These are phyloP conservation scores for Botrytis porri DNA, from an alignment of 2,329 filamentous ascomycete species.

Conservation along the genomic window DNA sequence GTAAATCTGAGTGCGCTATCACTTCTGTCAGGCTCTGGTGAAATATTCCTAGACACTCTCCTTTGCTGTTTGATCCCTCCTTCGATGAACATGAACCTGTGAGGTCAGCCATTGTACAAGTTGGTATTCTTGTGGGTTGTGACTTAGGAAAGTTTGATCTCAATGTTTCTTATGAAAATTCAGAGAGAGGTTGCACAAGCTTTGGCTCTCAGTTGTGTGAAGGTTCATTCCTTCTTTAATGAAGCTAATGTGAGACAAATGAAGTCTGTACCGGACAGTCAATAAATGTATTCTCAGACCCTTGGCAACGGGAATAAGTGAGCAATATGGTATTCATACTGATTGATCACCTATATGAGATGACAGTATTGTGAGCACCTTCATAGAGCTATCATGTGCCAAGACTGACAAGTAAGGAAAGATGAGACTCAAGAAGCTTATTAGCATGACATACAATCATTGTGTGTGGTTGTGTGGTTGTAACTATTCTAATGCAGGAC, in stretches of 20 bases:
- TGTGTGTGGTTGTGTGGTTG: not conserved
- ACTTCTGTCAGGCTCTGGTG: slow-evolving; percentile 52
- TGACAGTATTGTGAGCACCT: not conserved
- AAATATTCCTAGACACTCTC: slow-evolving; percentile 57
- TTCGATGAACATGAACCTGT: no score
- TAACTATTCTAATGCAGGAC: slow-evolving; percentile 5
- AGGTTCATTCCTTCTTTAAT: not conserved
- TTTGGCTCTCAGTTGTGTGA: not conserved
- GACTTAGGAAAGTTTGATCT: not conserved
- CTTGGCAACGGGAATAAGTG: not conserved
- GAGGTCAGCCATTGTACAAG: not conserved
- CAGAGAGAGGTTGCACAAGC: not conserved
- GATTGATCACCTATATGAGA: not conserved
- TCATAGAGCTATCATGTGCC: not conserved
- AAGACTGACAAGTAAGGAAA: not conserved
- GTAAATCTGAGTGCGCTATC: slow-evolving; percentile 21
- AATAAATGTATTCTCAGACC: not conserved
- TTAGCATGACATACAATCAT: not conserved
- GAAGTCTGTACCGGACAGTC: not conserved
- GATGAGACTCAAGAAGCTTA: not conserved
- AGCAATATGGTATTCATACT: not conserved
- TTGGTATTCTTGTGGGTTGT: no score
- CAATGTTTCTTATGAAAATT: not conserved
- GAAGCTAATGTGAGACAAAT: not conserved
- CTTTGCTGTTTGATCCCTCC: slow-evolving; percentile 56